phyloP scores from a whole-genome alignment of 2,329 filamentous ascomycete genomes.

The Monosporascus sp. region DNA sequence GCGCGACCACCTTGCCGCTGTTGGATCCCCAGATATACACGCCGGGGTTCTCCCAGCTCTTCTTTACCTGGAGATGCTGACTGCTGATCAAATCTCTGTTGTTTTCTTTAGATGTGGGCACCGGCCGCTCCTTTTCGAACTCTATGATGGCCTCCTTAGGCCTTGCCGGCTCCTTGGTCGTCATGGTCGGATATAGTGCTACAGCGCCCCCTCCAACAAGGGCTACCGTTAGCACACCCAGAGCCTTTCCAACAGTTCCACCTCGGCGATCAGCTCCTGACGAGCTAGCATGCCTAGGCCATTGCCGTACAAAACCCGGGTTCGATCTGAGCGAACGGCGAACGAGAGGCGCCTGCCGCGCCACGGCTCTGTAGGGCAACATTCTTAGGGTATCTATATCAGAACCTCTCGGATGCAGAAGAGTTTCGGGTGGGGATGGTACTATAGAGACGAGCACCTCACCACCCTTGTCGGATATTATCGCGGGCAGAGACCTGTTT shows the following conservation, averaged over 20 bases:
- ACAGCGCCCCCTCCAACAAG: conserved; percentile 19
- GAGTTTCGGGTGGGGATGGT: background rate
- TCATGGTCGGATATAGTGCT: conserved; percentile 13
- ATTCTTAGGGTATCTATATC: conserved; percentile 6
- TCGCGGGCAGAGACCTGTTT: background rate
- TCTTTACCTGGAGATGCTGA: conserved; percentile 82
- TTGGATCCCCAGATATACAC: conserved; percentile 96
- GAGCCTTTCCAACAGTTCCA: conserved; percentile 12
- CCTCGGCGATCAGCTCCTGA: conserved; percentile 4
- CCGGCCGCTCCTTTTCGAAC: conserved; percentile 61
- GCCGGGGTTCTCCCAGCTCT: conserved; percentile 75
- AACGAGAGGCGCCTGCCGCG: conserved; percentile 14
- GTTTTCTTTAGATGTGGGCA: conserved; percentile 60
- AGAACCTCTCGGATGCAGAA: background rate
- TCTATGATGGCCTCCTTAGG: conserved; percentile 47
- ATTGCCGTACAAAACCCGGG: conserved; percentile 7
- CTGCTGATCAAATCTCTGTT: conserved; percentile 73
- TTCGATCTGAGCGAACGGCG: conserved; percentile 8
- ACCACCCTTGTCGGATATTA: background rate
- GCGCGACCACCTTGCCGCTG: conserved; percentile 75
- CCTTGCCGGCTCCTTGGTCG: conserved; percentile 15
- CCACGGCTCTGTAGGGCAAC: conserved; percentile 11
- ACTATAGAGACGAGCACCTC: background rate
- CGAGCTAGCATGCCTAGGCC: conserved; percentile 16
- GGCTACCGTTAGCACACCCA: conserved; percentile 19